These are phyloP conservation scores for Wickerhamiella occidentalis DNA, from an alignment of 805 yeast genomes.

Conservation along the genomic window DNA sequence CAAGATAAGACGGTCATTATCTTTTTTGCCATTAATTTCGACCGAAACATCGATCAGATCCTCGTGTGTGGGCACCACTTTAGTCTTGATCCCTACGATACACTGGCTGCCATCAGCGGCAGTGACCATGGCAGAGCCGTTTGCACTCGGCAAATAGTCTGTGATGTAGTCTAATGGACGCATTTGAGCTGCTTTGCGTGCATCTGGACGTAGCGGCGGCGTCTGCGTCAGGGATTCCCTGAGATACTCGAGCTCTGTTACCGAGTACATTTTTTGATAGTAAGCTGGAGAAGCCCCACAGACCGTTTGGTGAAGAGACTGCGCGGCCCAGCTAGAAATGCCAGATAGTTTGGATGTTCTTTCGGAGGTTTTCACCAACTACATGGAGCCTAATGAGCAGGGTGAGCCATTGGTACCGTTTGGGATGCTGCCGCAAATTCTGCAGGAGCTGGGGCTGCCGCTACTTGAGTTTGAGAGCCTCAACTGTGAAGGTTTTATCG, in stretches of 20 bases:
- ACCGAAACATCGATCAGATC: constrained; percentile 59
- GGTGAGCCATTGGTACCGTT: constrained; percentile 21
- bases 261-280: constrained; percentile 21
- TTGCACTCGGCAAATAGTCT: constrained; percentile 71
- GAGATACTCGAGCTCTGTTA: constrained; percentile 41
- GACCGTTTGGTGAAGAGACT: constrained; percentile 2
- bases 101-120: constrained; percentile 88
- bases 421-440: constrained; percentile 21
- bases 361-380: constrained; percentile 24
- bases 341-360: constrained; percentile 15
- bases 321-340: too few species aligned
- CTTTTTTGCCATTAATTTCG: constrained; percentile 56
- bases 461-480: constrained; percentile 20
- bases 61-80: constrained; percentile 43
- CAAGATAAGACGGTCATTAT: constrained; percentile 58
- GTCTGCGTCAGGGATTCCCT: constrained; percentile 51
- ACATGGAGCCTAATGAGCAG: constrained; percentile 23
- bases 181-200: constrained; percentile 60
- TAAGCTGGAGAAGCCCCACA: background rate
- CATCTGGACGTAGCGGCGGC: constrained; percentile 75
- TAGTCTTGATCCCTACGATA: constrained; percentile 78
- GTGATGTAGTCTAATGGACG: constrained; percentile 78
- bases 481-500: constrained; percentile 22
- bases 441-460: constrained; percentile 23
- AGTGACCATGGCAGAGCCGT: constrained; percentile 83